Base-by-base conservation (phyloP, 345 rosid species). In the Salix caprea region DNA sequence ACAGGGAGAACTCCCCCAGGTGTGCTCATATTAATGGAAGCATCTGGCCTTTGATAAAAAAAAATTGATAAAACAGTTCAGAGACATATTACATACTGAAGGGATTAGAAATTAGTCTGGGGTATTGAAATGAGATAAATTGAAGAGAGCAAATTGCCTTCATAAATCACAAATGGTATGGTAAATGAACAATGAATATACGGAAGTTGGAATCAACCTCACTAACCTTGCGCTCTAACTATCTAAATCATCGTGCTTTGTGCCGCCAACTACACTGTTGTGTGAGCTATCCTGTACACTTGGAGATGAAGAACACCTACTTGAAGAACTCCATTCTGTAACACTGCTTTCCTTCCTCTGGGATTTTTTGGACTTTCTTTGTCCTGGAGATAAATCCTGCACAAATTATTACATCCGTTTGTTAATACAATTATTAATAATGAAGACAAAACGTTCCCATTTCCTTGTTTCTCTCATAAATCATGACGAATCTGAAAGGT, bases 241-340 rank as follows among this genome's bases (percentile, higher is more conserved):
- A 24, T 65, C 68, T 67, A 44, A 14, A 11, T 87, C 89, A 28
- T 78, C 85, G 39, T 78, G 81, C 72, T 81, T 87, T 56, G 77
- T 80, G 76, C 85, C 88, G 75, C 88, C 93, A 44, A 77, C 90
- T 61, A 89, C 75, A 67, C 97, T 92, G 85, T 84, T 82, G 28
- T 97, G 87, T 73, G 97, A 90, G 85, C 97, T 91, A 79, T 90
- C 92, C 66, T 89, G 89, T 66, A 83, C 80, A 74, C 93, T 89
- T 15, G 71, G 88, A 62, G 95, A 89, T 12, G 97, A 92, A 52
- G 92, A 92, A 82, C 91, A 86, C 81, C 89, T 82, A 81, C 92
- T 91, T 24, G 92, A 88, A 76, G 87, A 85, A 80, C 90, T 89
- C 42, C 85, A 86, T 72, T 87, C 91, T 6, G 77, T 65, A 16